These are phyloP conservation scores for Fusarium newnesense DNA, from an alignment of 2,329 filamentous ascomycete species.

Conservation along the genomic window DNA sequence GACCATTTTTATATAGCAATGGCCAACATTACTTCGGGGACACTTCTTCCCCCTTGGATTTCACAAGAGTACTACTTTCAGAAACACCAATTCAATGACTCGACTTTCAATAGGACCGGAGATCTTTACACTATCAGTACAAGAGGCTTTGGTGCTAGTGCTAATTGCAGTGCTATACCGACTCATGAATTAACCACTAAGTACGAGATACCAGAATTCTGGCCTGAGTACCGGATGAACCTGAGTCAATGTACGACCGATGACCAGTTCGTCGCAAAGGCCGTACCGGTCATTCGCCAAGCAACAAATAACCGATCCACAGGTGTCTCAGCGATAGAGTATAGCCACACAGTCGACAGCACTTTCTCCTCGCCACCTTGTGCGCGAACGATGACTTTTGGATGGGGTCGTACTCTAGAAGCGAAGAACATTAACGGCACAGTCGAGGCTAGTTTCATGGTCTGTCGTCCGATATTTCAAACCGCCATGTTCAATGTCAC, in stretches of 20 bases:
- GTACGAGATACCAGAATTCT: background rate
- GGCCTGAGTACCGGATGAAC: background rate
- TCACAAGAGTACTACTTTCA: slow-evolving; percentile 58
- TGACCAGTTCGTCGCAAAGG: background rate
- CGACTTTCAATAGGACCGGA: no score
- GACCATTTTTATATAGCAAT: slow-evolving; percentile 50
- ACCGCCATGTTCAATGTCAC: slow-evolving; percentile 50
- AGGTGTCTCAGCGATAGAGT: slow-evolving; percentile 10
- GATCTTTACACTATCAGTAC: background rate
- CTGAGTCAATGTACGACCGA: background rate
- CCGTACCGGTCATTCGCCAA: background rate
- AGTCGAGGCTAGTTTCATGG: slow-evolving; percentile 31
- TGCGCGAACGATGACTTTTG: slow-evolving; percentile 24
- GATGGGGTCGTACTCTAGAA: slow-evolving; percentile 35
- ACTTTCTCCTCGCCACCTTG: slow-evolving; percentile 1
- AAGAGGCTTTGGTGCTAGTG: slow-evolving; percentile 42
- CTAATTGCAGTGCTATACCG: slow-evolving; percentile 36
- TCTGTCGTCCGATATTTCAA: slow-evolving; percentile 44
- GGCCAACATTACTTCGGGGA: slow-evolving; percentile 57
- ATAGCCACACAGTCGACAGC: background rate
- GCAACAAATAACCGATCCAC: background rate
- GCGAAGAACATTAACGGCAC: slow-evolving; percentile 15
- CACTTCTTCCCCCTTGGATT: slow-evolving; percentile 61
- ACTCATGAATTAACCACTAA: background rate
- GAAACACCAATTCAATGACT: slow-evolving; percentile 47